Percentiles rank a stretch among this genome's conserved stretches.
Evolutionary conservation across 352 stramenopile species (phyloP).

Genomic region (Pythium sukuiense): DNA sequence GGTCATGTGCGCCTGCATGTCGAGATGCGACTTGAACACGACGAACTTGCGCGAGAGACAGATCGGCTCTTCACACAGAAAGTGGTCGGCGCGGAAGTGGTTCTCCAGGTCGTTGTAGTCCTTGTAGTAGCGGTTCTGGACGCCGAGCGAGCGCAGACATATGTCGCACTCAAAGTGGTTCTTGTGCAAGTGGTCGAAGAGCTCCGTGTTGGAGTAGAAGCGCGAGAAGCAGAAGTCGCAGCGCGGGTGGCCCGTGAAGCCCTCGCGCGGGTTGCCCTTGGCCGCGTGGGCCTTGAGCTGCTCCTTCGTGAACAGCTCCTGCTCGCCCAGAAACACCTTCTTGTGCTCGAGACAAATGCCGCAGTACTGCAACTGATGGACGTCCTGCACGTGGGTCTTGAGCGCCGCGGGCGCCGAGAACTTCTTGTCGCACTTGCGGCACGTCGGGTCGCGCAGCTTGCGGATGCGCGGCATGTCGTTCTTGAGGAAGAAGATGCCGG

Average conservation of each 20-base stretch:
- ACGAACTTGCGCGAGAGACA: conserved; percentile 90
- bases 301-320: conserved; percentile 71
- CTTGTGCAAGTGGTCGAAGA: conserved; percentile 90
- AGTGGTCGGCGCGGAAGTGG: conserved; percentile 89
- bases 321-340: conserved; percentile 86
- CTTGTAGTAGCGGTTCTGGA: conserved; percentile 91
- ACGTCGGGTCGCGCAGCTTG: conserved; percentile 71
- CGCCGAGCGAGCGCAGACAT: conserved; percentile 69
- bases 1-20: conserved; percentile 83
- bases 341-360: conserved; percentile 88
- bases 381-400: conserved; percentile 73
- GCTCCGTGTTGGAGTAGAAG: conserved; percentile 85
- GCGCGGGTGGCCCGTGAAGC: conserved; percentile 82
- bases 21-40: conserved; percentile 87
- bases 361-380: conserved; percentile 79
- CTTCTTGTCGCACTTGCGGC: conserved; percentile 73
- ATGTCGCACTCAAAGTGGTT: conserved; percentile 93
- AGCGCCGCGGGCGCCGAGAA: conserved; percentile 61
- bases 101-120: conserved; percentile 91
- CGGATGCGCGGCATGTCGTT: conserved; percentile 59
- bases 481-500: conserved; percentile 87
- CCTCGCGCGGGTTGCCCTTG: conserved; percentile 68
- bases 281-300: conserved; percentile 76
- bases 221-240: conserved; percentile 90
- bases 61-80: conserved; percentile 80